phyloP scores from a whole-genome alignment of 768 basidiomycete species.

The Trametopsis cervina region DNA sequence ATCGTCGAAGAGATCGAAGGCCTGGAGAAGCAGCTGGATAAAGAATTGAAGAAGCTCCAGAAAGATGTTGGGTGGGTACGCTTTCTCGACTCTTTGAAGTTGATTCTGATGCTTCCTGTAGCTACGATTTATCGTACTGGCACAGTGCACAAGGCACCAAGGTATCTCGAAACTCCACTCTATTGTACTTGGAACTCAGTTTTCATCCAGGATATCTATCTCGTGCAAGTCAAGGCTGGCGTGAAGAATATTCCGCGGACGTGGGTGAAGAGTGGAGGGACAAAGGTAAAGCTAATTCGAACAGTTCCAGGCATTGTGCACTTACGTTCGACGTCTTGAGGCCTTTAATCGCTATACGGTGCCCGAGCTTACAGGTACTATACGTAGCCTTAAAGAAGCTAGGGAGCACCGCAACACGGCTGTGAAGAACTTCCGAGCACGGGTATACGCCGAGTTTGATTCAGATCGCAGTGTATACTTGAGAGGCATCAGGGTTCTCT shows the following conservation, averaged over 20 bases:
- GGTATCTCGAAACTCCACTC: constrained; percentile 28
- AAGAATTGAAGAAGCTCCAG: constrained; percentile 56
- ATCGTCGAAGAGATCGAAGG: constrained; percentile 63
- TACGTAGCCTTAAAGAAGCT: constrained; percentile 87
- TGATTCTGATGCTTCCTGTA: constrained; percentile 30
- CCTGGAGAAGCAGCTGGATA: constrained; percentile 69
- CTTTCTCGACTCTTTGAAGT: constrained; percentile 4
- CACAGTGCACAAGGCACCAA: constrained; percentile 82
- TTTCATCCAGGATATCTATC: constrained; percentile 72
- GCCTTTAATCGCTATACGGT: constrained; percentile 72
- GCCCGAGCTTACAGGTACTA: constrained; percentile 58
- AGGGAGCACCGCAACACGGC: constrained; percentile 78
- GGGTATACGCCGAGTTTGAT: constrained; percentile 78
- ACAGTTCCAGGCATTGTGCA: neutral
- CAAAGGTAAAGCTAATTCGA: constrained; percentile 51
- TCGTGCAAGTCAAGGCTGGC: constrained; percentile 63
- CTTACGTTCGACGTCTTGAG: constrained; percentile 30
- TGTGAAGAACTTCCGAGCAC: constrained; percentile 77
- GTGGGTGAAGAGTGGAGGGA: constrained; percentile 77
- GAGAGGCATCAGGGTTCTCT: constrained; percentile 75
- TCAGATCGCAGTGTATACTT: constrained; percentile 75
- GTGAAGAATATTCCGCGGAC: constrained; percentile 66
- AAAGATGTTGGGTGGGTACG: constrained; percentile 55
- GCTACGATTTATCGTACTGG: constrained; percentile 51
- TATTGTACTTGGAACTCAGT: neutral